Base-by-base conservation (phyloP, 176 grass and related monocot genomes). In the Hsuehochloa calcarea region DNA sequence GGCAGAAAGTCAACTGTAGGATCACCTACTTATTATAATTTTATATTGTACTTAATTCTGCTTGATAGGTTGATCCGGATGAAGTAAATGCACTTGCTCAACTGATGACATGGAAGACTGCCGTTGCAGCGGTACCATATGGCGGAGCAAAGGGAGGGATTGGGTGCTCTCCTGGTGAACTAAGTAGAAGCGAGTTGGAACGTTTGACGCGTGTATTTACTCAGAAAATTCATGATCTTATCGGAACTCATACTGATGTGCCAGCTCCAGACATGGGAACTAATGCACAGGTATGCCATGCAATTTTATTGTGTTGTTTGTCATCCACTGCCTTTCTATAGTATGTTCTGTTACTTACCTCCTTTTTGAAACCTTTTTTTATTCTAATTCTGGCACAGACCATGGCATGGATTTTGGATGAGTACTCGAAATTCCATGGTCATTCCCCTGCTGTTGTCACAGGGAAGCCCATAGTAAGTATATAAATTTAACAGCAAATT, bases 41-140 rank as follows among this genome's bases (percentile, higher is more conserved):
- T 71, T 61, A 16, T 82, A 17, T 62, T 69, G 25, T 86, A 55
- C 38, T 69, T 23, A 23, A 50, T 74, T 56, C 23, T 79, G 61
- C 15, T 39, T 65, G 27, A 49, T 58, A 99, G 96, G 96, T 96
- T 87, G 96, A 96, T 51, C 90, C 84, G 23, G 96, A 96, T 78
- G 96, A 99, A 87, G 96, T 99, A 64, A 99, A 96, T 49, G 96
- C 96, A 13, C 90, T 99, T 85, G 96, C 96, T 54, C 96, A 99
- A 66, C 78, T 99, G 68, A 99, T 99, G 96, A 98, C 96, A 77
- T 98, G 96, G 96, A 98, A 98, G 61, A 98, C 96, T 62, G 96
- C 93, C 3, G 96, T 98, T 35, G 96, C 93, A 15, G 88, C 93
- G 3, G 79, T 98, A 38, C 96, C 96, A 40, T 98, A 98, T 84